A percentile compares a stretch with the other conserved stretches of the same genome.
Evolutionary conservation across 192 early-diverging fungal species (phyloP).

Genomic region (Backusella sp.): DNA sequence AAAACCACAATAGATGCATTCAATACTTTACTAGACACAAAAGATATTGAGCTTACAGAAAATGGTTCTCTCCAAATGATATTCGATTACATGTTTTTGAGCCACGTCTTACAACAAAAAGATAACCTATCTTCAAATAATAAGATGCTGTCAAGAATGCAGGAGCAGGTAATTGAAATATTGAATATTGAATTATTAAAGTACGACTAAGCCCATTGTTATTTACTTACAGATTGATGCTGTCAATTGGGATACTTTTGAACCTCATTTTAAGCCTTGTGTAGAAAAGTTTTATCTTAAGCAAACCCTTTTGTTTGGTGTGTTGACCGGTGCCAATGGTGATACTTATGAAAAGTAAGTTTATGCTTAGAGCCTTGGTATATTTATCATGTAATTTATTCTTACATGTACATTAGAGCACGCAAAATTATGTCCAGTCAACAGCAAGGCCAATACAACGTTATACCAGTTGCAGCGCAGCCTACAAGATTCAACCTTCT

Average conservation of each 20-base stretch:
- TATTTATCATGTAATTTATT: background rate
- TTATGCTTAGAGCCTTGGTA: constrained; percentile 10
- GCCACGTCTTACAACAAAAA: constrained; percentile 43
- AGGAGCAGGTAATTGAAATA: constrained; percentile 10
- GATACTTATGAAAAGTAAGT: constrained; percentile 46
- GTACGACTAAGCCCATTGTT: background rate
- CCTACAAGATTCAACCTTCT: constrained; percentile 57
- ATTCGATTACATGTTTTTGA: constrained; percentile 60
- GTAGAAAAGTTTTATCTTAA: constrained; percentile 60
- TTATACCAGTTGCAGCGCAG: constrained; percentile 52
- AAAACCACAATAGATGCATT: background rate
- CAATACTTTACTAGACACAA: background rate
- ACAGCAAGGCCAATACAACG: constrained; percentile 49
- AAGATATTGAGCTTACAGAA: constrained; percentile 34
- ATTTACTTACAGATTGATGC: constrained; percentile 59
- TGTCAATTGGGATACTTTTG: constrained; percentile 58
- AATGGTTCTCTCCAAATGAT: constrained; percentile 61
- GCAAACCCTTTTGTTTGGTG: constrained; percentile 51
- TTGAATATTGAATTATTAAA: background rate
- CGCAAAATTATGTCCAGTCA: constrained; percentile 17
- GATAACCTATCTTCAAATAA: background rate
- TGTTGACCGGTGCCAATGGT: constrained; percentile 47
- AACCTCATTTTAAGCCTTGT: constrained; percentile 45
- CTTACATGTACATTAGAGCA: background rate
- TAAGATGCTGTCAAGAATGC: background rate